Evolutionary conservation across 2,329 filamentous ascomycete species (phyloP), one percentile per base, ranked within the genome.

Genomic region (Hymenotorrendiella dingleyae): DNA sequence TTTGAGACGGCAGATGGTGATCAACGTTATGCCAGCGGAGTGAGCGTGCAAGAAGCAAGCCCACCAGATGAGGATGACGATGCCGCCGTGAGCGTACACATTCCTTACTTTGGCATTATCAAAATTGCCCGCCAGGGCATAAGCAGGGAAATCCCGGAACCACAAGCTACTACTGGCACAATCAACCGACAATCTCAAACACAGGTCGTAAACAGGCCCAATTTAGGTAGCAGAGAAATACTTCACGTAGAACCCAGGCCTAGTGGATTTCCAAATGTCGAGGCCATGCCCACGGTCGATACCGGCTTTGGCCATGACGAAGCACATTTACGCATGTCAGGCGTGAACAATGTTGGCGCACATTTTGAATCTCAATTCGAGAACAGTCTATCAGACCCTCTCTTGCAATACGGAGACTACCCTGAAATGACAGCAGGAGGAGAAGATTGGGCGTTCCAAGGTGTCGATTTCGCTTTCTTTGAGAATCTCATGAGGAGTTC

Each of bases 401-500:
- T 32, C 8, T 6, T 40, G 14, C n/a, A 28, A 14, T 22, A 22
- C 3, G 12, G 26, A 5, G 6, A 27, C 24, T 35, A 49, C 38
- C 52, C 57, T 6, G 46, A 42, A 3, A 19, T 57, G 14, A 37
- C 56, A 3, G 54, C 53, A 2, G 49, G 46, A 4, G 36, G 46
- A 10, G 59, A 64, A 36, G 60, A 64, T 29, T 64, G 61, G 61
- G 52, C 55, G 0, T 61, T 64, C 22, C 58, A 64, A 44, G 62
- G 61, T 12, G 56, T 64, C 5, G 61, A 64, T 41, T 55, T 56
- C 45, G 61, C 61, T 3, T 63, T 64, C 37, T 49, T 48, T 35
- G 44, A 47, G 11, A 52, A 30, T 29, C 9, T 52, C 34, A 52
- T 49, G 43, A 46, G 36, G 19, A 27, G 43, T 14, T 30, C 22